Evolutionary conservation across 192 early-diverging fungal species (phyloP), one percentile per base, ranked within the genome.

Genomic region (Pilobolus umbonatus): DNA sequence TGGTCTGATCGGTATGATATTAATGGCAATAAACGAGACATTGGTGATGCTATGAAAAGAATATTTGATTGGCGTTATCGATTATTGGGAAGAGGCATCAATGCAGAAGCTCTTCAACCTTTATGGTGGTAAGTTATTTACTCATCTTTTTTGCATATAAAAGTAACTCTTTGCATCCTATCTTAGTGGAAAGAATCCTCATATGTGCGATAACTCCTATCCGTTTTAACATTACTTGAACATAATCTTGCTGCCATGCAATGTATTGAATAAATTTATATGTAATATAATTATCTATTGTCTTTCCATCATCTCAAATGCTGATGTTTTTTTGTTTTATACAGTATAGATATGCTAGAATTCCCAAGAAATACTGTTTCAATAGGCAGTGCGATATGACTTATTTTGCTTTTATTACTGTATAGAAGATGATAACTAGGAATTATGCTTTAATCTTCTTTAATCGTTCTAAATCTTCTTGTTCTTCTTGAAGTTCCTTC

Each of bases 61-160:
- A 77, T 91, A 58, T 80, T 84, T 61, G 79, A 87, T 64, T 81
- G 83, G 69, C 82, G 89, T 6, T 88, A 84, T 78, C 73, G 87
- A 46, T 70, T 89, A 67, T 72, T 88, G 6, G 69, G 67, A 2
- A 76, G 88, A 36, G 85, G 85, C 1, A 85, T 87, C 50, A 54
- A 50, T 15, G 85, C 86, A 2, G 84, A 85, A 55, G 82, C 87
- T 17, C 47, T 91, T 46, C 89, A 91, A 68, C 87, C 68, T 17
- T 34, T 71, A 24, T 71, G 62, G 62, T 71, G 68, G 60, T 68
- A 55, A 55, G 65, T 51, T 17, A 12, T 21, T 9, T 6, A 12
- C 31, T 43, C n/a, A 15, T 11, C 7, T 36, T 35, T 19, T 31
- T 51, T 51, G 7, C 19, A 31, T 14, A 14, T 34, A 8, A 31